Conservation (phyloP, 2,329 filamentous ascomycete species). For the Fusarium sp. region DNA sequence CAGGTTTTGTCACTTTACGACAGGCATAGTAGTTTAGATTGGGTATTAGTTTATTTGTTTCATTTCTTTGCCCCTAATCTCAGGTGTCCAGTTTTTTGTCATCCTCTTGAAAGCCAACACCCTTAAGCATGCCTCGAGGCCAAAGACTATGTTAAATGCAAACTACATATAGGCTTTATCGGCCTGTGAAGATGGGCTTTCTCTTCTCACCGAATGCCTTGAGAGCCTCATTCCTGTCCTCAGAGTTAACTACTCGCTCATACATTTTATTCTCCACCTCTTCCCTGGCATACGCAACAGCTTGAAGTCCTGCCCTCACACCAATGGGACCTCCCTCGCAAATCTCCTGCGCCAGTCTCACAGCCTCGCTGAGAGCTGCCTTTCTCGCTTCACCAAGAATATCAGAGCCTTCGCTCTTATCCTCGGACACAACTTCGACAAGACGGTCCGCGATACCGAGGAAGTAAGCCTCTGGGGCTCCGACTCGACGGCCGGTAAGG, state of each 20-base stretch:
- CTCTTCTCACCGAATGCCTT: slow-evolving; percentile 80
- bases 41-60: too few species aligned
- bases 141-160: not conserved
- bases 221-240: slow-evolving; percentile 90
- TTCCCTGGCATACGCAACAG: slow-evolving; percentile 79
- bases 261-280: slow-evolving; percentile 90
- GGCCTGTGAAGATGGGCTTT: slow-evolving; percentile 68
- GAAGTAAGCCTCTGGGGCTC: slow-evolving; percentile 88
- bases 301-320: slow-evolving; percentile 80
- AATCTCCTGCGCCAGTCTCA: slow-evolving; percentile 84
- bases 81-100: not conserved
- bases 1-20: too few species aligned
- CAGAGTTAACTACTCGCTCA: slow-evolving; percentile 81
- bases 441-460: slow-evolving; percentile 90
- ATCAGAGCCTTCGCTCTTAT: slow-evolving; percentile 58
- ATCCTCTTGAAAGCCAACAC: not conserved
- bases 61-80: too few species aligned
- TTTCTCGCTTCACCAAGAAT: slow-evolving; percentile 71
- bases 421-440: slow-evolving; percentile 78
- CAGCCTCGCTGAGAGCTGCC: slow-evolving; percentile 78
- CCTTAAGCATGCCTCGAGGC: not conserved
- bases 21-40: too few species aligned
- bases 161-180: slow-evolving; percentile 49
- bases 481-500: slow-evolving; percentile 87
- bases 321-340: slow-evolving; percentile 91